These are phyloP conservation scores for Erysimum cheiri DNA, from an alignment of 441 rosid species.

Conservation along the genomic window DNA sequence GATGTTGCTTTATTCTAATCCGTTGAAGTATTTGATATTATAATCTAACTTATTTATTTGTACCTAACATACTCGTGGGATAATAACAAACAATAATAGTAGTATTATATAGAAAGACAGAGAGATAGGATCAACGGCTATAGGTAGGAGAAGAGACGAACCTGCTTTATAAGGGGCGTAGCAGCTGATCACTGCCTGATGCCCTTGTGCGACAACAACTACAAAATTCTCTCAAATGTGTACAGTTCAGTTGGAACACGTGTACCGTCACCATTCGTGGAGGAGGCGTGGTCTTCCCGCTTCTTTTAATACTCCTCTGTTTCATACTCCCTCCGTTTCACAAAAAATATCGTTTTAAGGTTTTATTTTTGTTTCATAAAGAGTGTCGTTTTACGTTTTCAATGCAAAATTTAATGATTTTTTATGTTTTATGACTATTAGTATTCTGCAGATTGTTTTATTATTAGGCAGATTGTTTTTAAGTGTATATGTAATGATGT, in stretches of 20 bases:
- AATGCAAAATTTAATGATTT: too few relatives aligned
- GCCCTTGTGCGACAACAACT: neutral
- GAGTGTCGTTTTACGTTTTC: too few relatives aligned
- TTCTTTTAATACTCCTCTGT: too few relatives aligned
- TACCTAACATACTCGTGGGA: neutral
- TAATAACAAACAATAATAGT: neutral
- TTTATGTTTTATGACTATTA: too few relatives aligned
- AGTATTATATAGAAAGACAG: slow-evolving; percentile 28
- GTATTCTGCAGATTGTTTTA: too few relatives aligned
- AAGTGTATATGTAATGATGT: too few relatives aligned
- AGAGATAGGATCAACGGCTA: slow-evolving; percentile 45
- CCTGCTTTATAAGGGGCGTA: neutral
- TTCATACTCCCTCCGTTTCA: too few relatives aligned
- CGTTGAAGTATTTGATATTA: too few relatives aligned
- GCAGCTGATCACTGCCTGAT: neutral
- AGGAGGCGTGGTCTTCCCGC: slow-evolving; percentile 39
- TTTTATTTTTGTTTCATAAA: too few relatives aligned
- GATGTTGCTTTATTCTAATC: too few relatives aligned
- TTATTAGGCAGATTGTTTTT: too few relatives aligned
- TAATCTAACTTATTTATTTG: neutral
- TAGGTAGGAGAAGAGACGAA: slow-evolving; percentile 11
- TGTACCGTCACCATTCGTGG: slow-evolving; percentile 4
- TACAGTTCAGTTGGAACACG: slow-evolving; percentile 21
- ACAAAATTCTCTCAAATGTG: neutral
- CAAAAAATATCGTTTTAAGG: too few relatives aligned